Conservation (phyloP, 1,284 basidiomycete species). For the Rhodotorula mucilaginosa region DNA sequence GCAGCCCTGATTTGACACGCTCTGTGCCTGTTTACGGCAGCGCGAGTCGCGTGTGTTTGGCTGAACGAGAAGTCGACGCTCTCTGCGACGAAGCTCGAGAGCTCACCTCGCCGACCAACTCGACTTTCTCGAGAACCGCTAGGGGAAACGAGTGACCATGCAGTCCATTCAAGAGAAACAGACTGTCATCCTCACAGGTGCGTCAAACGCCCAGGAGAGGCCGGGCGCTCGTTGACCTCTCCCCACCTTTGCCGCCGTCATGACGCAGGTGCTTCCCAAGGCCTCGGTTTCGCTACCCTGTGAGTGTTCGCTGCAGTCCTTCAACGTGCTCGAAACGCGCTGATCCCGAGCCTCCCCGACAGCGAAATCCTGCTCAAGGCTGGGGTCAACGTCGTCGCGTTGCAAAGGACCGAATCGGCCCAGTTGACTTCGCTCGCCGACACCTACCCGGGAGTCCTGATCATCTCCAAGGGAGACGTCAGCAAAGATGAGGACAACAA, state of each 20-base stretch:
- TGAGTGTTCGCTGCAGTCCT: constrained; percentile 29
- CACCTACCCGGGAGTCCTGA: constrained; percentile 45
- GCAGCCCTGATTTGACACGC: too few relatives aligned
- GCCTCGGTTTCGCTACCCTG: constrained; percentile 75
- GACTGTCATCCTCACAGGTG: constrained; percentile 33
- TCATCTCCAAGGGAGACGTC: constrained; percentile 58
- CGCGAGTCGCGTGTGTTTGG: too few relatives aligned
- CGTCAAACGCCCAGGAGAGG: not conserved
- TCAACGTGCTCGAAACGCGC: not conserved
- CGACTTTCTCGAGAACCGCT: too few relatives aligned
- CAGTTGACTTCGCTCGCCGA: constrained; percentile 61
- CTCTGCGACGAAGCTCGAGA: not conserved
- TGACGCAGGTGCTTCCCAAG: constrained; percentile 51
- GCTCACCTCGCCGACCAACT: not conserved
- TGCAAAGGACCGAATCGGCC: constrained; percentile 66
- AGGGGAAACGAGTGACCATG: not conserved
- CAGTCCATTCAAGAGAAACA: not conserved
- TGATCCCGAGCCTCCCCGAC: not conserved
- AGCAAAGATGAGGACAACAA: constrained; percentile 56
- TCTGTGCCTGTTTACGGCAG: too few relatives aligned
- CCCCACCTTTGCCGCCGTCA: not conserved
- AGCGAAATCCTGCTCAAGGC: constrained; percentile 52
- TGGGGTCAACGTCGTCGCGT: constrained; percentile 65
- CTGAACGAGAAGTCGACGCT: too few relatives aligned
- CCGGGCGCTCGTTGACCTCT: not conserved